Base-by-base conservation (phyloP, 148 eudicot genomes). In the Silene uniflora region DNA sequence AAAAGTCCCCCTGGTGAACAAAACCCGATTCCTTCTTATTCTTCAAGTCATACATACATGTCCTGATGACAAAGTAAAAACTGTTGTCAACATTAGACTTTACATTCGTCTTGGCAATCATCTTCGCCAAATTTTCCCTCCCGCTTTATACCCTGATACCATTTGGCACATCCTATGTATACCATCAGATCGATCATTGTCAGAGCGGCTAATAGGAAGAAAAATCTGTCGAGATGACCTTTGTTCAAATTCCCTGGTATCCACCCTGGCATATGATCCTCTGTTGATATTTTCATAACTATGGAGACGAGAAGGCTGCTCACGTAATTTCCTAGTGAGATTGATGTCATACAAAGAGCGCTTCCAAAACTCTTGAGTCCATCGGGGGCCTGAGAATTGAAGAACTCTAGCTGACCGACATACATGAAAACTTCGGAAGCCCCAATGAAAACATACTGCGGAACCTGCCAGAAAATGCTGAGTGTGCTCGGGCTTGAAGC, bases 361-460 rank as follows among this genome's bases (percentile, higher is more conserved):
- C 96, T 90, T 19, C 99, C 96, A 25, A 95, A 92, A 81, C 97
- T 95, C 86, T 92, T 90, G 7, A 95, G 81, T 22, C 96, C 94
- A 69, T 91, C 97, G 0, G 99, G 99, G 1, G 96, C 87, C 66
- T 95, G 97, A 6, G 91, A 89, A 35, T 95, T 92, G 84, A 95
- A 95, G 69, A 95, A 95, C 84, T 95, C 99, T 0, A 95, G 62
- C 46, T 95, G 99, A 9, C 93, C 96, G 2, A 95, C 91, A 52
- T 92, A 95, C 93, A 92, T 95, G 77, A 92, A 95, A 63, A 95
- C 99, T 75, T 92, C 99, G 0, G 99, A 92, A 52, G 91, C 91
- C 10, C 99, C 99, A 14, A 92, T 86, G 5, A 92, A 69, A 12
- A 85, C 87, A 55, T 88, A 95, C 73, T 95, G 99, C 11, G 99